Conservation (phyloP, 495 filamentous ascomycete species). For the Annulohypoxylon bovei region DNA sequence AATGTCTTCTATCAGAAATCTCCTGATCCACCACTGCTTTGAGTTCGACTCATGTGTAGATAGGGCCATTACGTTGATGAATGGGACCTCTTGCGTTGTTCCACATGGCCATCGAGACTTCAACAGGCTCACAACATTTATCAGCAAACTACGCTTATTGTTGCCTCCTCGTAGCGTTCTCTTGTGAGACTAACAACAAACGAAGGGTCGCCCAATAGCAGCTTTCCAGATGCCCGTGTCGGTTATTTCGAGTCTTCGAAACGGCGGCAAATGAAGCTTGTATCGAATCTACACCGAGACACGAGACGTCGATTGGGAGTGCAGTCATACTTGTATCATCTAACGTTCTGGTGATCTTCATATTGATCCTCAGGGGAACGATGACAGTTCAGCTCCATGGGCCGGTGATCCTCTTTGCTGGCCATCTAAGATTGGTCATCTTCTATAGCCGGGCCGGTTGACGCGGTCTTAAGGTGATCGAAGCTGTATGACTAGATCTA, state of each 20-base stretch:
- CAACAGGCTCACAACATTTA: slow-evolving; percentile 34
- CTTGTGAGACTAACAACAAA: slow-evolving; percentile 24
- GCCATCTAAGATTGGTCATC: slow-evolving; percentile 38
- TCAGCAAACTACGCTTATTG: slow-evolving; percentile 28
- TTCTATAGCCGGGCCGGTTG: slow-evolving; percentile 39
- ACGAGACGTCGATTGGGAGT: slow-evolving; percentile 29
- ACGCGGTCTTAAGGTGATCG: slow-evolving; percentile 30
- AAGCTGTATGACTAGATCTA: slow-evolving; percentile 36
- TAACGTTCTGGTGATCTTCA: slow-evolving; percentile 28
- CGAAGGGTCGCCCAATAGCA: slow-evolving; percentile 34
- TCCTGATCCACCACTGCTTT: slow-evolving; percentile 7
- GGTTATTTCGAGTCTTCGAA: slow-evolving; percentile 27
- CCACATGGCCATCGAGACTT: slow-evolving; percentile 31
- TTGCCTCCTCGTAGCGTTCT: slow-evolving; percentile 14
- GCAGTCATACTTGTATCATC: slow-evolving; percentile 30
- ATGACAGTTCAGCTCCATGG: slow-evolving; percentile 39
- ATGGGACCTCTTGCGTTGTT: slow-evolving; percentile 27
- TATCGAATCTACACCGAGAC: slow-evolving; percentile 10
- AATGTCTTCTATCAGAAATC: neutral
- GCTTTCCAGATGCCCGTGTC: slow-evolving; percentile 33
- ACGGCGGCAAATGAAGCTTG: slow-evolving; percentile 4
- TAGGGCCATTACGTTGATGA: slow-evolving; percentile 22
- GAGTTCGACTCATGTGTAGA: neutral
- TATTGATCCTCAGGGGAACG: slow-evolving; percentile 41
- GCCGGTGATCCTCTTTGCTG: slow-evolving; percentile 38